A percentile compares a stretch with the other conserved stretches of the same genome.
phyloP scores from a whole-genome alignment of 164 flowering plant genomes.

The Protea cynaroides region DNA sequence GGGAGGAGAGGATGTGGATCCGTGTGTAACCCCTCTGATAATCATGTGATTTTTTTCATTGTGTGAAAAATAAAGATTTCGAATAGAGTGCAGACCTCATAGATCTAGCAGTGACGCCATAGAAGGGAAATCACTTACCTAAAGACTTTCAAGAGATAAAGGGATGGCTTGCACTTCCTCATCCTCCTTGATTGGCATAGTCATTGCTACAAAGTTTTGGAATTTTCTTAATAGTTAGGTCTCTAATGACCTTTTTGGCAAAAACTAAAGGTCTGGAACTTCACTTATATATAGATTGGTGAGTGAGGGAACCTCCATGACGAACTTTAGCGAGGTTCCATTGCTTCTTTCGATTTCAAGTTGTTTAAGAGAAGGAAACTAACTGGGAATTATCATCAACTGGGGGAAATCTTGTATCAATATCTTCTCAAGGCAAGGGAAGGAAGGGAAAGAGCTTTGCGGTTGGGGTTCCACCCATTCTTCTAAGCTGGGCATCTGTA shows the following conservation, averaged over 20 bases:
- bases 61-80: background rate
- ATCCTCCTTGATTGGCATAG: conserved; percentile 1
- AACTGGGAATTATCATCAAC: background rate
- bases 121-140: background rate
- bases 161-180: background rate
- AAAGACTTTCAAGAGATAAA: background rate
- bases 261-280: background rate
- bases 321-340: background rate
- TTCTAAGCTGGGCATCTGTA: background rate
- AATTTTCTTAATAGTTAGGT: conserved; percentile 1
- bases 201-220: conserved; percentile 2
- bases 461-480: conserved; percentile 12
- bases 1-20: no score
- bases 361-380: conserved; percentile 6
- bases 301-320: conserved; percentile 6
- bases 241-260: conserved; percentile 2
- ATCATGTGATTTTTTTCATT: background rate
- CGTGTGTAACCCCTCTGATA: conserved; percentile 4
- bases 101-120: background rate
- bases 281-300: background rate
- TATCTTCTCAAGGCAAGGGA: conserved; percentile 11
- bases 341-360: background rate
- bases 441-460: background rate
- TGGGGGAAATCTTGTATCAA: background rate
- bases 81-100: background rate